These are phyloP conservation scores for Fraxinus velutina DNA, from an alignment of 305 asterid genomes.

Conservation along the genomic window DNA sequence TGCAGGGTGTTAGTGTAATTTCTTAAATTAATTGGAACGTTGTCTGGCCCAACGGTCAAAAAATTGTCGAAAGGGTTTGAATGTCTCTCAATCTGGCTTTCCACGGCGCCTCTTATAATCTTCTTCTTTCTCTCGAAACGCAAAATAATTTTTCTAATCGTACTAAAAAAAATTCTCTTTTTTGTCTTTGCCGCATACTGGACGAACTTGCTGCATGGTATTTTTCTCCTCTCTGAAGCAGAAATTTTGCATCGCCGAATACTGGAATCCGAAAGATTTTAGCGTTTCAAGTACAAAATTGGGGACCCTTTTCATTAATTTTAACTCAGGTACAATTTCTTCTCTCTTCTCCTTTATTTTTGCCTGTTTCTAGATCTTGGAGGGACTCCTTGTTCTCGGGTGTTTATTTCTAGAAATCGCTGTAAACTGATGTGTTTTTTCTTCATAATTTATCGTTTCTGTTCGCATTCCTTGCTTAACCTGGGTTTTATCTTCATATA, in stretches of 20 bases:
- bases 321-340: conserved; percentile 16
- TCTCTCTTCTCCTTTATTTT: not conserved
- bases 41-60: conserved; percentile 11
- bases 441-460: not conserved
- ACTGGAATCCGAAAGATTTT: not conserved
- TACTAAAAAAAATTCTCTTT: not conserved
- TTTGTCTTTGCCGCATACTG: conserved; percentile 7
- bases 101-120: conserved; percentile 32
- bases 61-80: not conserved
- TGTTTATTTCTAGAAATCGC: conserved; percentile 2
- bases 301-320: not conserved
- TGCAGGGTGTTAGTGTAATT: not conserved
- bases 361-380: not conserved
- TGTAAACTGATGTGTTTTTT: conserved; percentile 10
- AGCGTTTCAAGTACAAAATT: not conserved
- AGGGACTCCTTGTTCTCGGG: not conserved
- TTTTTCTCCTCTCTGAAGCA: not conserved
- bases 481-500: not conserved
- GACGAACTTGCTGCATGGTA: conserved; percentile 14
- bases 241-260: not conserved
- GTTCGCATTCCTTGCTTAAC: not conserved
- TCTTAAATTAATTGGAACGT: not conserved
- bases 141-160: not conserved
- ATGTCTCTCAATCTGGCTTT: conserved; percentile 25
- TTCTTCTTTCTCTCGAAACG: not conserved